Percentiles rank a stretch among this genome's conserved stretches.
Evolutionary conservation across 2,329 filamentous ascomycete species (phyloP).

Genomic region (Colletotrichum tropicicola): DNA sequence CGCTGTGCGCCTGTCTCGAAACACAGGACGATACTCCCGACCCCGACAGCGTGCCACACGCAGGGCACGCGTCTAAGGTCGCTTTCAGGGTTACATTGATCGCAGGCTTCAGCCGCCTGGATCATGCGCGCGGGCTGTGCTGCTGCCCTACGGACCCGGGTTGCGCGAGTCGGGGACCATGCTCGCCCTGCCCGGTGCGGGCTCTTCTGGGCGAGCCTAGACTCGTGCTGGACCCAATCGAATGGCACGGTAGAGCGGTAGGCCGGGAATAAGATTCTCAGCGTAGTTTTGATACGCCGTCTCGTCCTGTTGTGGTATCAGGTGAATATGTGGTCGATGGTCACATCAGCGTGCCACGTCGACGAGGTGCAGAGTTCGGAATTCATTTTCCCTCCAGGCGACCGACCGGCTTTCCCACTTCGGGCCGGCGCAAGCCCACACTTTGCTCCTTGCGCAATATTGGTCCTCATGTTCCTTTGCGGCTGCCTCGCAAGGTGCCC

Average conservation of each 20-base stretch:
- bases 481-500: no score
- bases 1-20: neutral
- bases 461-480: no score
- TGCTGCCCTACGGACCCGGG: conserved; percentile 1
- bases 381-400: conserved; percentile 7
- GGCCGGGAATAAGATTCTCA: neutral
- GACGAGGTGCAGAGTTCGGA: neutral
- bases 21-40: neutral
- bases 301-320: neutral
- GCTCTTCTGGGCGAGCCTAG: conserved; percentile 2
- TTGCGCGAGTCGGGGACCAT: conserved; percentile 2
- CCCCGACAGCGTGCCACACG: neutral
- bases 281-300: neutral
- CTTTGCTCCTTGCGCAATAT: neutral
- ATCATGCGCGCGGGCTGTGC: conserved; percentile 8
- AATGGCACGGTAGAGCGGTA: neutral
- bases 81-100: conserved; percentile 13
- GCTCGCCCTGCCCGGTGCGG: neutral
- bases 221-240: neutral
- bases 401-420: conserved; percentile 6
- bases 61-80: conserved; percentile 23
- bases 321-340: neutral
- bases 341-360: neutral
- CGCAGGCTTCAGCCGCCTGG: conserved; percentile 10
- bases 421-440: conserved; percentile 6